Base-by-base conservation (phyloP, 1,139 yeast genomes). In the Citeromyces siamensis region DNA sequence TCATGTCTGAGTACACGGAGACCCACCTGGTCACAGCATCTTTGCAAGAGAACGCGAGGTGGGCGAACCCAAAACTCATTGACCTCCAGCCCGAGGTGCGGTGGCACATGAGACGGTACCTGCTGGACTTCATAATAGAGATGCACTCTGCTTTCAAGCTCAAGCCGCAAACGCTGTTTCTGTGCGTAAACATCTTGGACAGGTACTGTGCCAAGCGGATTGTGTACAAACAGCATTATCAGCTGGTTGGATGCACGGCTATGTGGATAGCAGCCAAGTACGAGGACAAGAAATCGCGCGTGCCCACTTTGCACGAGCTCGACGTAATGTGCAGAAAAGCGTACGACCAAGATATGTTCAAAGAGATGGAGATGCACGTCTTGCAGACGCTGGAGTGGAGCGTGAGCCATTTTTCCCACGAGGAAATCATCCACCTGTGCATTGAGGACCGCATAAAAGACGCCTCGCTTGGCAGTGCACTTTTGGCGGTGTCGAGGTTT, bases 241-340 rank as follows among this genome's bases (percentile, higher is more conserved):
- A 88, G 55, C 64, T 90, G 44, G 90, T 90, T 10, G 95, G 95
- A 2, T 82, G 95, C 50, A 81, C 95, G 2, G 84, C 95, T 4
- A 66, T 90, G 39, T 88, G 97, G 96, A 75, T 90, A 35, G 95
- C 97, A 6, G 85, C 94, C 38, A 90, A 90, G 58, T 84, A 82
- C 56, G 86, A 84, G 51, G 96, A 86, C 56, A 82, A 82, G 52
- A 88, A 88, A 59, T 69, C 75, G 40, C 64, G 84, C 40, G 86
- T 85, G 3, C 95, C 96, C 21, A 77, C 90, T 1, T 65, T 86
- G 39, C 68, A 72, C 38, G 95, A 86, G 50, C 68, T 88, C 45
- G 68, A 80, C 16, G 62, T 74, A 46, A 72, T 85, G 77, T 84
- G 95, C 58, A 71, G 94, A 43, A 74, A 76, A 49, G 85, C 86